Base-by-base conservation (phyloP, 1,284 basidiomycete genomes). In the Hortiboletus rubellus region DNA sequence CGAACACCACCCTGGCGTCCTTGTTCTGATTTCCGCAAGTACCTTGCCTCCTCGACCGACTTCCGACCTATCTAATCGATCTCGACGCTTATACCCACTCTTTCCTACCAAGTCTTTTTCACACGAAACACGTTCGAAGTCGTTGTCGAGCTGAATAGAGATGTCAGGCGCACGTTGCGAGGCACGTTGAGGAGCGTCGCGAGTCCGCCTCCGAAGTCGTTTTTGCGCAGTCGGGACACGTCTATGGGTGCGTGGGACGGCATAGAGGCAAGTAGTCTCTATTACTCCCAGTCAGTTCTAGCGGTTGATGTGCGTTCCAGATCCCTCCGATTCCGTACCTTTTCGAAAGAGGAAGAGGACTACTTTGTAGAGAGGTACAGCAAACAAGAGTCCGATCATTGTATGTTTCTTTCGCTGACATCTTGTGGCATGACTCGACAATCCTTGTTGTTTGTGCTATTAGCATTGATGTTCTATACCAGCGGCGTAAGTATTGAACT, bases 51-150 rank as follows among this genome's bases (percentile, higher is more conserved):
- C 0, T 69, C 74, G 0, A 76, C 77, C 12, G 71, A 75, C 2
- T 86, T 81, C 61, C 58, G 78, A 5, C 77, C 85, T 3, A 73
- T 79, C 31, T 73, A 78, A 27, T 62, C 75, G 3, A 72, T 86
- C 8, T 68, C 76, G 2, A 44, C 62, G 0, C 46, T 61, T 15
- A 72, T 86, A 36, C 84, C 85, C 0, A 79, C 75, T 10, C 72
- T 89, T 34, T 73, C 77, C 0, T 90, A 90, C 65, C 84, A 86
- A 63, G 52, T 84, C 8, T 88, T 78, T 73, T 89, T 89, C 63
- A 77, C 81, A 54, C 60, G 71, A 2, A 66, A 79, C 15, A 82
- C 83, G 0, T 62, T 75, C 1, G 66, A 62, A 22, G 85, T 87
- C 0, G 64, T 77, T 0, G 65, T 59, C 0, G 85, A 90, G 63